A percentile compares a stretch with the other conserved stretches of the same genome.
Evolutionary conservation across 805 yeast genomes (phyloP).

Genomic region (Wickerhamiella azymoides): DNA sequence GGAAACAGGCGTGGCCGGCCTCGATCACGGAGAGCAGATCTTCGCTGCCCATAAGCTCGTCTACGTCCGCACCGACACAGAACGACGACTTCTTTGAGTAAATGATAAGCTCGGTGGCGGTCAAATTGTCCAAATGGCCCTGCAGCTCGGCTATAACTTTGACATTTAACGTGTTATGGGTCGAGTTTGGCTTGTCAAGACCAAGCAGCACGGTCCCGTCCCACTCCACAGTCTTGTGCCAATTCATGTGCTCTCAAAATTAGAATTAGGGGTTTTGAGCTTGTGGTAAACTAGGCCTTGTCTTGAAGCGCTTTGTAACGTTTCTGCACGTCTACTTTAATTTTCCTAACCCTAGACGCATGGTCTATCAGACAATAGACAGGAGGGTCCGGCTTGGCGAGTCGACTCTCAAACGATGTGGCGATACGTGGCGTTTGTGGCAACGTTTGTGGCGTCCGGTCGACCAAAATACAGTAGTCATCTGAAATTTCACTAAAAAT

Average conservation of each 20-base stretch:
- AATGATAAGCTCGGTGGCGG: not conserved
- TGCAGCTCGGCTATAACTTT: not conserved
- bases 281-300: not conserved
- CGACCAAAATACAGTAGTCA: not conserved
- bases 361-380: not conserved
- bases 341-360: not conserved
- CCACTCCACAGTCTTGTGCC: not conserved
- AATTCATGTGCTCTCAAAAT: not conserved
- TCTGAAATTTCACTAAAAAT: not conserved
- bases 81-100: not conserved
- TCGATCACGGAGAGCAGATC: not conserved
- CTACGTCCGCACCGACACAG: conserved; percentile 3
- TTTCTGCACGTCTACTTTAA: not conserved
- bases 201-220: conserved; percentile 1
- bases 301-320: not conserved
- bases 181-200: not conserved
- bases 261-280: not conserved
- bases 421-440: not conserved
- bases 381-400: no score
- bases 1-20: conserved; percentile 1
- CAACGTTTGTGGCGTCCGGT: not conserved
- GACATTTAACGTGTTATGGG: not conserved
- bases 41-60: not conserved
- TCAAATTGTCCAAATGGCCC: not conserved
- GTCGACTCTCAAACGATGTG: not conserved